A percentile compares a stretch with the other conserved stretches of the same genome.
These are phyloP conservation scores for Pichia sp. DNA, from an alignment of 1,139 yeast species.

Conservation along the genomic window DNA sequence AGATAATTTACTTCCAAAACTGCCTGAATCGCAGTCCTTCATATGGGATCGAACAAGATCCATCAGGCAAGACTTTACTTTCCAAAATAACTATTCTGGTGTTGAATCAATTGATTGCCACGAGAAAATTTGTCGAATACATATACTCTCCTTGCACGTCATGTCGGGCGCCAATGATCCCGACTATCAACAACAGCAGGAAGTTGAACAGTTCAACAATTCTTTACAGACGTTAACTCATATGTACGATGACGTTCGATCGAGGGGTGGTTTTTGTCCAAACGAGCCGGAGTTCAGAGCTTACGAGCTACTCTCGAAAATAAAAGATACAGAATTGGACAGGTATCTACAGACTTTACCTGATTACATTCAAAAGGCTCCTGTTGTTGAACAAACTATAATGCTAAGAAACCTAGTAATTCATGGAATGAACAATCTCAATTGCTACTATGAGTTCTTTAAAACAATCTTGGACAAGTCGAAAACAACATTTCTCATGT, in stretches of 20 bases:
- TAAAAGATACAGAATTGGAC: conserved; percentile 82
- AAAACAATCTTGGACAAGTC: conserved; percentile 39
- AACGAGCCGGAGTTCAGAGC: conserved; percentile 94
- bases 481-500: conserved; percentile 62
- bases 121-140: conserved; percentile 87
- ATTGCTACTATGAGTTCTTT: conserved; percentile 65
- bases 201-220: conserved; percentile 88
- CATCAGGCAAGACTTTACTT: conserved; percentile 93
- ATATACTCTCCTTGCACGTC: conserved; percentile 72
- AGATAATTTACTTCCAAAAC: conserved; percentile 52
- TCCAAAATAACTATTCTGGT: conserved; percentile 90
- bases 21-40: conserved; percentile 86
- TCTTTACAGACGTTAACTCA: conserved; percentile 86
- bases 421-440: conserved; percentile 62
- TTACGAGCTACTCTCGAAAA: conserved; percentile 73
- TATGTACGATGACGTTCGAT: conserved; percentile 76
- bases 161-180: conserved; percentile 71
- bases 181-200: conserved; percentile 92
- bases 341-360: conserved; percentile 73
- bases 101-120: conserved; percentile 92
- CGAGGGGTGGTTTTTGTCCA: conserved; percentile 63
- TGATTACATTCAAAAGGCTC: conserved; percentile 45
- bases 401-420: conserved; percentile 61
- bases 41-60: conserved; percentile 99
- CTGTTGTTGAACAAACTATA: conserved; percentile 66